Percentiles rank a stretch among this genome's conserved stretches.
These are phyloP conservation scores for Beauveria bassiana DNA, from an alignment of 2,329 filamentous ascomycete species.

Conservation along the genomic window DNA sequence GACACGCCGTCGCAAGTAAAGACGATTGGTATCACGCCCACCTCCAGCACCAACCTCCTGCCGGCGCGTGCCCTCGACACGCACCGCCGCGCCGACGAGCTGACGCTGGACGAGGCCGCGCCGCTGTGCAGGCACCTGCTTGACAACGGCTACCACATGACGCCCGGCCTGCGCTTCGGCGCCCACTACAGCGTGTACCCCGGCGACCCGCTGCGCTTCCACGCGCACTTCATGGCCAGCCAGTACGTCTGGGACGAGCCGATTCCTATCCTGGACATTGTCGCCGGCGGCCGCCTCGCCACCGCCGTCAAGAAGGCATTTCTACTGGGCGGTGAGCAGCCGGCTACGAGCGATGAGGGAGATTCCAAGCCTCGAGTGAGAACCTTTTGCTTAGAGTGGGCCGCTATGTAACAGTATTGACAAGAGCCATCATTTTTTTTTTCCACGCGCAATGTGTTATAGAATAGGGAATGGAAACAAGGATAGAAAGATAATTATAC, in stretches of 20 bases:
- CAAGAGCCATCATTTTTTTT: too few relatives aligned
- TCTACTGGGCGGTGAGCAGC: constrained; percentile 65
- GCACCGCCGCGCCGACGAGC: constrained; percentile 14
- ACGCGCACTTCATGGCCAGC: constrained; percentile 88
- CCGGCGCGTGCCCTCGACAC: constrained; percentile 12
- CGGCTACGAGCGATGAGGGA: constrained; percentile 17
- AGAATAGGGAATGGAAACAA: neutral
- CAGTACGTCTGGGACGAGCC: constrained; percentile 81
- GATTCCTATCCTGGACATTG: constrained; percentile 74
- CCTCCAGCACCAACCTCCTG: constrained; percentile 26
- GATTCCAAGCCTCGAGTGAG: constrained; percentile 41
- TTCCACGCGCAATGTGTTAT: neutral
- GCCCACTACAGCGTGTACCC: constrained; percentile 94
- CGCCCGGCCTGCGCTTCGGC: constrained; percentile 87
- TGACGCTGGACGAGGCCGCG: constrained; percentile 17
- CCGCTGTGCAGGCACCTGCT: constrained; percentile 78
- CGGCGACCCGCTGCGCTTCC: constrained; percentile 87
- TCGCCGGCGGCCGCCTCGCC: constrained; percentile 78
- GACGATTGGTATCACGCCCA: constrained; percentile 27
- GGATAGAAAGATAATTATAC: neutral
- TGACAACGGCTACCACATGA: constrained; percentile 72
- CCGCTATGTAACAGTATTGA: constrained; percentile 61
- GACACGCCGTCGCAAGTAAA: neutral
- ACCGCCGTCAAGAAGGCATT: constrained; percentile 97
- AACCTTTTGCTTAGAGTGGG: constrained; percentile 88